A percentile compares a stretch with the other conserved stretches of the same genome.
Evolutionary conservation across 768 basidiomycete genomes (phyloP).

Genomic region (Russula vinacea): DNA sequence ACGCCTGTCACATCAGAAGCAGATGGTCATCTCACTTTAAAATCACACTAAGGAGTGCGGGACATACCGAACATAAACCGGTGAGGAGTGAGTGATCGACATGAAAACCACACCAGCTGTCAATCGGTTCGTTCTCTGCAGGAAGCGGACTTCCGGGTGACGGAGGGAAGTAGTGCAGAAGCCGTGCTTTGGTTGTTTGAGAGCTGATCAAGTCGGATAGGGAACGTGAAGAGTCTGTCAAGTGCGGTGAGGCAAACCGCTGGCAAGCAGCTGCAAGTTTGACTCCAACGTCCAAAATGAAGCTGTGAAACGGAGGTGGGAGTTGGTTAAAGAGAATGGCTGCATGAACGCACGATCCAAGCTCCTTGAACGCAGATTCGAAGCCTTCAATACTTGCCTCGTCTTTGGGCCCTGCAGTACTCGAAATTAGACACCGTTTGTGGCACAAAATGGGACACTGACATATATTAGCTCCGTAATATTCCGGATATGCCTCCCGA

Average conservation of each 20-base stretch:
- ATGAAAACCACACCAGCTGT: conserved; percentile 95
- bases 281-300: conserved; percentile 80
- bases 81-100: conserved; percentile 89
- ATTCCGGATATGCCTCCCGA: conserved; percentile 65
- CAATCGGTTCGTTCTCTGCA: conserved; percentile 60
- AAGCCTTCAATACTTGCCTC: conserved; percentile 66
- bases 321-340: conserved; percentile 17
- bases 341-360: conserved; percentile 53
- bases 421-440: neutral
- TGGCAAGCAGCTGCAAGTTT: conserved; percentile 86
- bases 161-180: conserved; percentile 95
- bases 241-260: conserved; percentile 70
- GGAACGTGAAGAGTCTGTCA: conserved; percentile 64
- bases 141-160: conserved; percentile 40
- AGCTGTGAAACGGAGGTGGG: conserved; percentile 40
- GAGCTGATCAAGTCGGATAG: conserved; percentile 69
- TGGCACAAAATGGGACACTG: conserved; percentile 23
- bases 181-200: conserved; percentile 84
- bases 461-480: conserved; percentile 91
- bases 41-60: conserved; percentile 10
- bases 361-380: conserved; percentile 82
- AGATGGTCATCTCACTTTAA: neutral
- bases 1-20: conserved; percentile 50
- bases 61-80: conserved; percentile 79
- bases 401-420: conserved; percentile 55